Conservation (phyloP, 1,284 basidiomycete species). For the Neonothopanus nambi region DNA sequence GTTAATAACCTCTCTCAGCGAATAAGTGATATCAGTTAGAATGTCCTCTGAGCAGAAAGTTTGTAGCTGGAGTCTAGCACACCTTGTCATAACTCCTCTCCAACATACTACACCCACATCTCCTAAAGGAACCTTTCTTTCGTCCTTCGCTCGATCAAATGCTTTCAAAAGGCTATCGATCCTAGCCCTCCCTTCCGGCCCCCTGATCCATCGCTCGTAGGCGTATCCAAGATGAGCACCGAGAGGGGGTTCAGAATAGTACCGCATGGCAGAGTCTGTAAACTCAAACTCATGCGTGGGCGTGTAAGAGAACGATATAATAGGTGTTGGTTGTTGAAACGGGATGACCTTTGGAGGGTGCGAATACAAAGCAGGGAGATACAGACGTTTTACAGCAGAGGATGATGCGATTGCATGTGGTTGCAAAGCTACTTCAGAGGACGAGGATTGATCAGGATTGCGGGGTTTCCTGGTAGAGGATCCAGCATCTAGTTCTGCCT, state of each 20-base stretch:
- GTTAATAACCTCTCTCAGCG: too few species aligned
- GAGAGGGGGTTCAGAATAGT: conserved; percentile 63
- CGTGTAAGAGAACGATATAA: conserved; percentile 70
- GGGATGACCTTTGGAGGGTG: conserved; percentile 35
- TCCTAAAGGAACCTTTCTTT: conserved; percentile 28
- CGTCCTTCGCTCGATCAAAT: conserved; percentile 39
- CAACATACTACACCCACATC: conserved; percentile 74
- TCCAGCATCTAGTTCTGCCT: not conserved
- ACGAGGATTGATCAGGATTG: not conserved
- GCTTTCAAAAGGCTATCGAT: conserved; percentile 68
- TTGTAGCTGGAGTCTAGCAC: conserved; percentile 18
- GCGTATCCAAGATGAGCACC: conserved; percentile 64
- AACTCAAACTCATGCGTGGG: conserved; percentile 56
- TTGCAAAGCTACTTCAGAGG: not conserved
- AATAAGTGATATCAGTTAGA: too few species aligned
- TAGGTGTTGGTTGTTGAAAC: conserved; percentile 60
- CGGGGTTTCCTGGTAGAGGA: not conserved
- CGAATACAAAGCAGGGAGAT: conserved; percentile 15
- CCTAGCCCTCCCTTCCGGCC: conserved; percentile 63
- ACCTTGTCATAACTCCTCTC: conserved; percentile 94
- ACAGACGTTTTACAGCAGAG: not conserved
- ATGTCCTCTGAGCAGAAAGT: not conserved
- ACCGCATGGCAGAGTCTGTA: conserved; percentile 65
- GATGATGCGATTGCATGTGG: too few species aligned
- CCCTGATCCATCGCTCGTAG: conserved; percentile 68